Conservation (phyloP, 257 asterid species). For the Solanum etuberosum region DNA sequence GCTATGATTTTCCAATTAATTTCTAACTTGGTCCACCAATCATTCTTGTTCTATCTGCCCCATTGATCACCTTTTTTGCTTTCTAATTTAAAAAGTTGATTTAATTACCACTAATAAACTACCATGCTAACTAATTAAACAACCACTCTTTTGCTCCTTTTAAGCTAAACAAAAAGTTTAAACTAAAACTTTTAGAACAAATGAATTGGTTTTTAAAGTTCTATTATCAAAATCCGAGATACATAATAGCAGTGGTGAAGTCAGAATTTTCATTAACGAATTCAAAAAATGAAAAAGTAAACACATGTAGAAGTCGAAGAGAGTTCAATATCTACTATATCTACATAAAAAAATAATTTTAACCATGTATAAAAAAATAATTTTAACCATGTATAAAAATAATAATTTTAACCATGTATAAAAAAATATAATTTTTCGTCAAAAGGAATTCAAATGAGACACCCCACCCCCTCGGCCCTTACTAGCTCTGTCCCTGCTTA, state of each 20-base stretch:
- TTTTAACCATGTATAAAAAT: not conserved
- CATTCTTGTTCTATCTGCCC: slow-evolving; percentile 18
- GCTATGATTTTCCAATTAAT: not conserved
- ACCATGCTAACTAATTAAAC: not conserved
- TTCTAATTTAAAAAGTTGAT: slow-evolving; percentile 10
- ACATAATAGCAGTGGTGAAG: not conserved
- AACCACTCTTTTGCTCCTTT: not conserved
- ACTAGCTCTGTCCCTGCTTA: not conserved
- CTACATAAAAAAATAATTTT: no score
- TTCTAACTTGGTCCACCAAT: not conserved
- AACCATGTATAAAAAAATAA: not conserved
- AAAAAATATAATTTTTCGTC: not conserved
- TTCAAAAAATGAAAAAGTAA: no score
- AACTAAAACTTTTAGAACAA: not conserved
- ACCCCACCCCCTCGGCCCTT: not conserved
- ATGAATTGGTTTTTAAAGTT: not conserved
- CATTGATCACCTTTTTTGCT: slow-evolving; percentile 9
- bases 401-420: not conserved
- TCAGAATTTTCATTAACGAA: no score
- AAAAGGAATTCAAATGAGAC: not conserved
- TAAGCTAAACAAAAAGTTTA: not conserved
- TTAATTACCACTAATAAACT: not conserved
- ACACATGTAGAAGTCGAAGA: no score
- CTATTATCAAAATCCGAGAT: not conserved
- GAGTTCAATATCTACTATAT: no score